A percentile compares a stretch with the other conserved stretches of the same genome.
These are phyloP conservation scores for Aurantiochytrium sp. DNA, from an alignment of 108 stramenopile species.

Conservation along the genomic window DNA sequence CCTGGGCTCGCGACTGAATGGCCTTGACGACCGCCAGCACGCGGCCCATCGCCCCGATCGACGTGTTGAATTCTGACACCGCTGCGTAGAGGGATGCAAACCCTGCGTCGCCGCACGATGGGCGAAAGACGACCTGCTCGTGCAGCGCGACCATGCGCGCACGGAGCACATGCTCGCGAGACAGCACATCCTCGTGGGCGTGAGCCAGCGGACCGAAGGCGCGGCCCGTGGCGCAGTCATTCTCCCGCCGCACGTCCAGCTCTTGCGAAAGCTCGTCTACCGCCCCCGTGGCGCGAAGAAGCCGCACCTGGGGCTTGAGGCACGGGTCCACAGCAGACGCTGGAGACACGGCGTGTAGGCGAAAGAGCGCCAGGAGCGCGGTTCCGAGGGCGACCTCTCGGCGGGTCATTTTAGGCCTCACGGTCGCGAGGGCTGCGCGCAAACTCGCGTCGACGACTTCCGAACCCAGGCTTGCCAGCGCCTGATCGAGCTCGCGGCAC, in stretches of 20 bases:
- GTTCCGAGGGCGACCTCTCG: not conserved
- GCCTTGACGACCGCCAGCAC: not conserved
- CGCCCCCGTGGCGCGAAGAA: not conserved
- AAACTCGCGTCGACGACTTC: not conserved
- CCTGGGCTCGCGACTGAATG: not conserved
- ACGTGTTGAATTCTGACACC: not conserved
- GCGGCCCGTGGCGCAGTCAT: not conserved
- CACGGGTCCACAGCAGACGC: not conserved
- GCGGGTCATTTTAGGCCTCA: no score
- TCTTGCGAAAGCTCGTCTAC: not conserved
- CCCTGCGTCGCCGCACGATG: not conserved
- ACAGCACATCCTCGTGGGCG: not conserved
- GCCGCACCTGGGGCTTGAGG: not conserved
- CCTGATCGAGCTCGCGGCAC: no score
- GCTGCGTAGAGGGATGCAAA: not conserved
- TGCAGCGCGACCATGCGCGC: not conserved
- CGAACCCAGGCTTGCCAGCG: no score
- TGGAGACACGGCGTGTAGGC: not conserved
- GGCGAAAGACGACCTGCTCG: not conserved
- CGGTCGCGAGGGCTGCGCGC: not conserved
- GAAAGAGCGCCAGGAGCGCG: not conserved
- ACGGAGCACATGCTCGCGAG: not conserved
- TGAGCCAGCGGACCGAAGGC: not conserved
- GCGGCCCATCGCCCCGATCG: not conserved
- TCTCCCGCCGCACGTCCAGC: not conserved